phyloP scores from a whole-genome alignment of 192 early-diverging fungal species.

The Globomyces pollinis-pini region DNA sequence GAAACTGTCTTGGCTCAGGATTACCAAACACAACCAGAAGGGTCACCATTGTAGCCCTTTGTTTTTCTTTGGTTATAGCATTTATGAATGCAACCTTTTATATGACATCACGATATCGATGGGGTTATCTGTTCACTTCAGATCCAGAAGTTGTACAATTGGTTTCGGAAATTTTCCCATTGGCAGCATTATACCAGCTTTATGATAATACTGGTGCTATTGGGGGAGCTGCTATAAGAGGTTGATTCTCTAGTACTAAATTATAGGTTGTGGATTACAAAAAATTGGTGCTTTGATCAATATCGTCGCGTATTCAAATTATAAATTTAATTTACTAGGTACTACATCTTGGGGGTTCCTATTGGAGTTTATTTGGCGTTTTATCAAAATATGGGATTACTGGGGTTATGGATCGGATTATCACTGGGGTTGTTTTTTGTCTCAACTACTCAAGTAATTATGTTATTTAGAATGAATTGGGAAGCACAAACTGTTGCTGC shows the following conservation, averaged over 20 bases:
- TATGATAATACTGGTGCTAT: slow-evolving; percentile 37
- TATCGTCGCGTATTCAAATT: slow-evolving; percentile 12
- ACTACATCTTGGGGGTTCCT: slow-evolving; percentile 65
- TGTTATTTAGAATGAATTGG: slow-evolving; percentile 29
- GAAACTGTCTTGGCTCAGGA: slow-evolving; percentile 14
- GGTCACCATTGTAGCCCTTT: slow-evolving; percentile 19
- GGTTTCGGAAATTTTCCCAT: slow-evolving; percentile 67
- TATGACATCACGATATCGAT: slow-evolving; percentile 36
- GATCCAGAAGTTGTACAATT: slow-evolving; percentile 60
- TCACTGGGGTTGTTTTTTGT: slow-evolving; percentile 43
- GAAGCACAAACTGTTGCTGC: background rate
- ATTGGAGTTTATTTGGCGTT: slow-evolving; percentile 41
- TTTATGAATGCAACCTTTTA: slow-evolving; percentile 42
- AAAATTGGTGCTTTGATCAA: slow-evolving; percentile 49
- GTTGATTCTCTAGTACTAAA: slow-evolving; percentile 52
- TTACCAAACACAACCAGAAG: background rate
- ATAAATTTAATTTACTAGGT: slow-evolving; percentile 18
- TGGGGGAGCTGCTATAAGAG: slow-evolving; percentile 59
- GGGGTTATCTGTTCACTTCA: slow-evolving; percentile 60
- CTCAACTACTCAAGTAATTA: slow-evolving; percentile 26
- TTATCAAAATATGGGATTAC: slow-evolving; percentile 14
- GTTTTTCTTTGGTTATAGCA: slow-evolving; percentile 45
- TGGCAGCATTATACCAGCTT: slow-evolving; percentile 54
- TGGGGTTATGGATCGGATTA: slow-evolving; percentile 40
- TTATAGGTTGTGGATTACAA: slow-evolving; percentile 76